Evolutionary conservation across 192 early-diverging fungal genomes (phyloP), one percentile per base, ranked within the genome.

Genomic region (Spizellomyces punctatus): DNA sequence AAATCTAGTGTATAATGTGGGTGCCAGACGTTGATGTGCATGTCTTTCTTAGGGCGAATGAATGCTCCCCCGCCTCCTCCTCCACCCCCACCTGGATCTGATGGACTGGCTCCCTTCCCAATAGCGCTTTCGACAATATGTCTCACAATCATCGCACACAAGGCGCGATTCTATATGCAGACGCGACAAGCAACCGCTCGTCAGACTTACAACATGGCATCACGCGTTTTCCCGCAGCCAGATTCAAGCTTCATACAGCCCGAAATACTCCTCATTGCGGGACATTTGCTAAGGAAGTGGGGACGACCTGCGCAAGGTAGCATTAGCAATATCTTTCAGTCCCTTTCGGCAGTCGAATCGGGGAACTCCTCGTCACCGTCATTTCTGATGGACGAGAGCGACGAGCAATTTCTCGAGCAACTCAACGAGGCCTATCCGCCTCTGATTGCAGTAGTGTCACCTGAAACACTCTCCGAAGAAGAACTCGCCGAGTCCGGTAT

Each of bases 381-480:
- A 3, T 64, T 64, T 10, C 63, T 64, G 16, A 46, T 46, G 63
- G 63, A 46, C 21, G 63, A 64, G 47, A 16, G 10, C 12, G 63
- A 64, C 44, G 9, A 21, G 12, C 42, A 45, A n/a, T 21, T 64
- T 5, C 12, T 64, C 8, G 12, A 9, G 9, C 10, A 16, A 17
- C 63, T 64, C 36, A 64, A 64, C 21, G 36, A 64, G 45, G 16
- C 10, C 10, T 64, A 64, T 46, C 63, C 63, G 44, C 63, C 63
- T 14, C 4, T 64, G 16, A 21, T 64, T 10, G 63, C 21, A n/a
- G 44, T 64, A 9, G 47, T 54, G 14, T 2, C 12, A n/a, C 50
- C 50, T 12, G 50, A 54, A 54, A 19, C 12, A 54, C 12, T 54
- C 14, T n/a, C 50, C 50, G 14, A 19, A 54, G 50, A 54, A 54